These are phyloP conservation scores for Penicillium expansum DNA, from an alignment of 2,329 filamentous ascomycete species.

Conservation along the genomic window DNA sequence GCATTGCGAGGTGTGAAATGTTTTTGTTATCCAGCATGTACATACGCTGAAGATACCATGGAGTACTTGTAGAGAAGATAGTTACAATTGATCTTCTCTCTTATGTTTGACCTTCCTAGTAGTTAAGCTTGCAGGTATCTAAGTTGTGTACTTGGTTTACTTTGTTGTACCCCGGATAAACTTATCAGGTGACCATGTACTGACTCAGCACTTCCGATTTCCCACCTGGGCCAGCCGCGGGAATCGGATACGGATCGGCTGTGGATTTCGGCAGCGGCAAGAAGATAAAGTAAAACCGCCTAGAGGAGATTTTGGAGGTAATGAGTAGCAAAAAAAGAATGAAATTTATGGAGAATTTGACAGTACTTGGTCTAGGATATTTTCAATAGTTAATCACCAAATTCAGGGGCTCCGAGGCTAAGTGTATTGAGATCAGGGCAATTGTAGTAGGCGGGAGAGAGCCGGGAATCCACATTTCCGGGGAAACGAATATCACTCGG, in stretches of 20 bases:
- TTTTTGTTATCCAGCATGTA: slow-evolving; percentile 18
- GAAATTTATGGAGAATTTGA: neutral
- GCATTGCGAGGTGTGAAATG: slow-evolving; percentile 18
- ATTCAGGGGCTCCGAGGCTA: neutral
- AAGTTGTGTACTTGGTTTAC: neutral
- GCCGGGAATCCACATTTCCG: slow-evolving; percentile 10
- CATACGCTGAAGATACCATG: slow-evolving; percentile 28
- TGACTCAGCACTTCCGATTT: slow-evolving; percentile 3
- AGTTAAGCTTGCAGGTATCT: too few species aligned
- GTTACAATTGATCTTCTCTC: neutral
- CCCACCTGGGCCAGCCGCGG: neutral
- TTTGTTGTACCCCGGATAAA: neutral
- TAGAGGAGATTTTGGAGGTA: neutral
- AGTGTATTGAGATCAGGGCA: neutral
- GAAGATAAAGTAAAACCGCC: neutral
- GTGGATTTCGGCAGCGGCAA: slow-evolving; percentile 14
- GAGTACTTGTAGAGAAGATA: slow-evolving; percentile 7
- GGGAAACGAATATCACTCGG: slow-evolving; percentile 17
- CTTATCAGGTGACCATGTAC: neutral
- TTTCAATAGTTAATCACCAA: neutral
- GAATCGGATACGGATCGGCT: slow-evolving; percentile 28
- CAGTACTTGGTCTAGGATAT: neutral
- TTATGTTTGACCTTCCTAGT: neutral
- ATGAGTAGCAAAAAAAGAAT: neutral
- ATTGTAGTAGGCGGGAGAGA: slow-evolving; percentile 1